These are phyloP conservation scores for Combretum micranthum DNA, from an alignment of 345 rosid species.

Conservation along the genomic window DNA sequence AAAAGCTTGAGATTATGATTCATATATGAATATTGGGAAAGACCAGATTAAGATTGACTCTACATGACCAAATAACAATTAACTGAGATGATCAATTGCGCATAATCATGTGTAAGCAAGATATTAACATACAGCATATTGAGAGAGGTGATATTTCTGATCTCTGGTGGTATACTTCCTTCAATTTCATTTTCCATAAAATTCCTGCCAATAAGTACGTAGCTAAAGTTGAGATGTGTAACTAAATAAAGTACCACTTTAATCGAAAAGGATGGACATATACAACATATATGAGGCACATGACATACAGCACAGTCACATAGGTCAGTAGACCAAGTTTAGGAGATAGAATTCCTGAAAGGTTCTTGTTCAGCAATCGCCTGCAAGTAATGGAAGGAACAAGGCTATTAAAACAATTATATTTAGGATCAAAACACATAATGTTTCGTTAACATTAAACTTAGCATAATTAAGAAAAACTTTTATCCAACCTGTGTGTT, in stretches of 20 bases:
- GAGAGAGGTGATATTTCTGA: slow-evolving; percentile 66
- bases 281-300: background rate
- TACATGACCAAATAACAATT: background rate
- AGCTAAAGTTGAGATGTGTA: slow-evolving; percentile 10
- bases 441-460: background rate
- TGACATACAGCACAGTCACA: slow-evolving; percentile 52
- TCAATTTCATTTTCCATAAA: slow-evolving; percentile 83
- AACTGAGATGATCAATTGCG: background rate
- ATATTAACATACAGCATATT: slow-evolving; percentile 57
- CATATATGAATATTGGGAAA: no score
- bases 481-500: no score
- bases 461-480: background rate
- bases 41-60: background rate
- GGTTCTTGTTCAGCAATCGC: slow-evolving; percentile 63
- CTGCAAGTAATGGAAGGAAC: slow-evolving; percentile 26
- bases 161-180: slow-evolving; percentile 86
- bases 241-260: slow-evolving; percentile 8
- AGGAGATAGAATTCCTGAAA: slow-evolving; percentile 76
- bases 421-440: background rate
- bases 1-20: no score
- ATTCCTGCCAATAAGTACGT: slow-evolving; percentile 37
- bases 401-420: background rate
- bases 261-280: background rate
- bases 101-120: background rate
- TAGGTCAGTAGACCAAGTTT: slow-evolving; percentile 61